Percentiles rank a stretch among this genome's conserved stretches.
These are phyloP conservation scores for Tetrahymena malaccensis DNA, from an alignment of 73 alveolate genomes.

Conservation along the genomic window DNA sequence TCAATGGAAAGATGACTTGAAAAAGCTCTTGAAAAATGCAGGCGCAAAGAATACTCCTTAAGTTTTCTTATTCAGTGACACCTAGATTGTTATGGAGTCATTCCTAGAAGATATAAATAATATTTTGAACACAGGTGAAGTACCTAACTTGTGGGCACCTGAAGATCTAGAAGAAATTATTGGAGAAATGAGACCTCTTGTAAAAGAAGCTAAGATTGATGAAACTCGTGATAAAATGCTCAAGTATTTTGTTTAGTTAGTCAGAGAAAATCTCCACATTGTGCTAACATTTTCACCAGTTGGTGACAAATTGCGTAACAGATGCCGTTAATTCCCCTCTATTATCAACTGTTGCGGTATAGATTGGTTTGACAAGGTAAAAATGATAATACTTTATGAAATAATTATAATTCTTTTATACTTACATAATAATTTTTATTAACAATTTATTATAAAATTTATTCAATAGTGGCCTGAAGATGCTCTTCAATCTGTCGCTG, in stretches of 20 bases:
- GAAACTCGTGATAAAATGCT: conserved; percentile 95
- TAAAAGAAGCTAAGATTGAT: conserved; percentile 93
- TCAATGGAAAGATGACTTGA: conserved; percentile 95
- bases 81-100: conserved; percentile 97
- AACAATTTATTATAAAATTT: conserved; percentile 4
- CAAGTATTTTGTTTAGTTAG: conserved; percentile 91
- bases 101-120: conserved; percentile 99
- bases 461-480: conserved; percentile 87
- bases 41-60: conserved; percentile 85
- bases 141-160: conserved; percentile 97
- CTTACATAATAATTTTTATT: conserved; percentile 70
- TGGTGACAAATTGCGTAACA: conserved; percentile 96
- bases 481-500: conserved; percentile 98
- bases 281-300: conserved; percentile 99
- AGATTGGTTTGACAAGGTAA: conserved; percentile 88
- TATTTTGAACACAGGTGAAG: conserved; percentile 99
- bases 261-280: conserved; percentile 97
- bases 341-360: conserved; percentile 91
- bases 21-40: conserved; percentile 80
- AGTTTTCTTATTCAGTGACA: conserved; percentile 95
- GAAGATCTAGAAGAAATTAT: conserved; percentile 97
- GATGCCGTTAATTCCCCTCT: conserved; percentile 98
- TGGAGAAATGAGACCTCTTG: conserved; percentile 91
- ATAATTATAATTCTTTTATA: too few relatives aligned
- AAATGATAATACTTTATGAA: too few relatives aligned